Conservation (phyloP, 768 basidiomycete genomes). For the Gloeostereum incarnatum region DNA sequence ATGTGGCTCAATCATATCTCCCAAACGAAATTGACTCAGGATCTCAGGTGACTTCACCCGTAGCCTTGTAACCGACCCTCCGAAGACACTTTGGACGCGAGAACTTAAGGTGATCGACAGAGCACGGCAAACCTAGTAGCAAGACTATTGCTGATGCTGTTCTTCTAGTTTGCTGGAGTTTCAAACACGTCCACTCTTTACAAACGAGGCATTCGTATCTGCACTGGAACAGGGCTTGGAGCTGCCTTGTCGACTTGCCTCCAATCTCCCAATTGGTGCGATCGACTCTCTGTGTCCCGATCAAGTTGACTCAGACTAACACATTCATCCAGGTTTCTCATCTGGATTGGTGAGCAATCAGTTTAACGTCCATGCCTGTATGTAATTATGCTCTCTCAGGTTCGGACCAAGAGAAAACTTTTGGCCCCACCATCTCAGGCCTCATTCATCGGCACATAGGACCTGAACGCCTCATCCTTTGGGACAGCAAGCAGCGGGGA, state of each 20-base stretch:
- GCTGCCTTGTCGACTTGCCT: conserved; percentile 72
- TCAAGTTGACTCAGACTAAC: background rate
- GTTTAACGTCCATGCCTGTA: conserved; percentile 3
- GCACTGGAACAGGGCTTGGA: conserved; percentile 77
- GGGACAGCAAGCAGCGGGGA: conserved; percentile 70
- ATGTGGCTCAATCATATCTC: background rate
- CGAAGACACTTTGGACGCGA: conserved; percentile 67
- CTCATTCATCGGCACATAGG: conserved; percentile 64
- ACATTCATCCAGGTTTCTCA: conserved; percentile 47
- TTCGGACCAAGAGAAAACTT: conserved; percentile 73
- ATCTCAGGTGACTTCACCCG: conserved; percentile 62
- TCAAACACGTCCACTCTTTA: conserved; percentile 78
- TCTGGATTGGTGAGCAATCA: conserved; percentile 55
- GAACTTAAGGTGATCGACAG: conserved; percentile 54
- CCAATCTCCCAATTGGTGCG: conserved; percentile 34
- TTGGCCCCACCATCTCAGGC: conserved; percentile 58
- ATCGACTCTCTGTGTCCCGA: background rate
- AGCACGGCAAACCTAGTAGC: conserved; percentile 4
- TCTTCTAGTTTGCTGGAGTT: conserved; percentile 61
- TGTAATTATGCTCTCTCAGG: conserved; percentile 25
- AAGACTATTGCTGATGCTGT: background rate
- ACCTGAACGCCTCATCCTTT: conserved; percentile 65
- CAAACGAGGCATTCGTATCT: conserved; percentile 71
- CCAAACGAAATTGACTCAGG: conserved; percentile 1
- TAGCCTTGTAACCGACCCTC: conserved; percentile 60